A percentile compares a stretch with the other conserved stretches of the same genome.
Conservation (phyloP, 148 eudicot genomes). For the Nyssa sinensis region DNA sequence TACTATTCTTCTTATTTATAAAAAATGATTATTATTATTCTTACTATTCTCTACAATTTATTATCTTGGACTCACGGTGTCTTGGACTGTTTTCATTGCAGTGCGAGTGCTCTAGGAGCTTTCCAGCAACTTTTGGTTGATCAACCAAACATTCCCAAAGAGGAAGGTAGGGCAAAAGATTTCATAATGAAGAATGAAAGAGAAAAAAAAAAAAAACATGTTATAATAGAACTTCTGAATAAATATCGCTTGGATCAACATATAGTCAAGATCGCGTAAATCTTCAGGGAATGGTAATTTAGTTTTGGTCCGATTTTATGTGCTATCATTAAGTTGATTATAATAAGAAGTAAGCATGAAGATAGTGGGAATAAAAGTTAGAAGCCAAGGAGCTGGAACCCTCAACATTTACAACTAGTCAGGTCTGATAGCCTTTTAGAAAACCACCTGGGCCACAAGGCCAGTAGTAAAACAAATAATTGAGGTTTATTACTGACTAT, state of each 20-base stretch:
- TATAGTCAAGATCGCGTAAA: not conserved
- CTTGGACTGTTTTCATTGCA: conserved; percentile 21
- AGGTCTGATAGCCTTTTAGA: not conserved
- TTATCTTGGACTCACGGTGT: not conserved
- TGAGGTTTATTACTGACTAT: not conserved
- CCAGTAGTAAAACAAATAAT: not conserved
- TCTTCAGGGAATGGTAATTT: not conserved
- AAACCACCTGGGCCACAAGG: not conserved
- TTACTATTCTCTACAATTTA: not conserved
- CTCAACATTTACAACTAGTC: not conserved
- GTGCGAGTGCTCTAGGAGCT: conserved; percentile 60
- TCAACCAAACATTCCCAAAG: conserved; percentile 75
- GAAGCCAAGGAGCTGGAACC: not conserved
- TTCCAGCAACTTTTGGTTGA: conserved; percentile 78
- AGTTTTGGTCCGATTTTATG: not conserved
- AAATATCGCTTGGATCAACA: not conserved
- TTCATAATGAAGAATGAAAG: not conserved
- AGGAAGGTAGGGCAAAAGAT: conserved; percentile 57
- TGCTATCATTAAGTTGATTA: not conserved
- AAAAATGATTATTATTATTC: not conserved
- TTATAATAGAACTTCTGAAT: not conserved
- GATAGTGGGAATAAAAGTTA: too few relatives aligned
- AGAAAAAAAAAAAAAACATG: not conserved
- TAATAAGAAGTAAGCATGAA: not conserved
- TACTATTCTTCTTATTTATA: too few relatives aligned